These are phyloP conservation scores for Rhodofomes roseus DNA, from an alignment of 1,284 basidiomycete genomes.

Conservation along the genomic window DNA sequence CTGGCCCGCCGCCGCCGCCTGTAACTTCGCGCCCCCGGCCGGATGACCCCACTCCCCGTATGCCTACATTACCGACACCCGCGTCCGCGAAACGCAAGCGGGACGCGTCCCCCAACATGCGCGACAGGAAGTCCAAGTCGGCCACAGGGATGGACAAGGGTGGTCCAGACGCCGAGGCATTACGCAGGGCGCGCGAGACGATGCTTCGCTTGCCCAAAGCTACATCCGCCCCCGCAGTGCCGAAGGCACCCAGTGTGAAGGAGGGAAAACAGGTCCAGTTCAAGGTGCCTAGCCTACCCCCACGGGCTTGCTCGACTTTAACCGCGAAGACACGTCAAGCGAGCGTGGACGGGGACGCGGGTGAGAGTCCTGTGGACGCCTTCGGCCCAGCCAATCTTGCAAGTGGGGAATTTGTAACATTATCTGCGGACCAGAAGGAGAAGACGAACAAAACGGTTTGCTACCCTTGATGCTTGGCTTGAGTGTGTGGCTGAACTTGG, in stretches of 20 bases:
- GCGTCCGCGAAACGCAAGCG: constrained; percentile 23
- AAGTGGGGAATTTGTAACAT: background rate
- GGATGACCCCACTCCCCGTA: constrained; percentile 73
- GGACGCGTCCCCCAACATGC: constrained; percentile 16
- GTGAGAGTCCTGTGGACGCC: constrained; percentile 38
- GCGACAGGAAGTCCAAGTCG: constrained; percentile 21
- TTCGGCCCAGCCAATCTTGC: constrained; percentile 36
- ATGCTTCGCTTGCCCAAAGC: constrained; percentile 33
- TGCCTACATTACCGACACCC: constrained; percentile 39
- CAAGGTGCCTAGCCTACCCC: constrained; percentile 34
- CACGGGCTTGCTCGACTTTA: constrained; percentile 10
- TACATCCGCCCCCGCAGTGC: constrained; percentile 4
- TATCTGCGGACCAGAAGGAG: constrained; percentile 26
- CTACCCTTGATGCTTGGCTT: background rate
- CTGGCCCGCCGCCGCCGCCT: constrained; percentile 34
- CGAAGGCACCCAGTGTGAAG: constrained; percentile 13
- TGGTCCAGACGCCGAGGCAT: constrained; percentile 22
- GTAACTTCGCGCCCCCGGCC: constrained; percentile 54
- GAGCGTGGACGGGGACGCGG: background rate
- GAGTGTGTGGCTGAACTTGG: background rate
- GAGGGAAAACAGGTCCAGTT: constrained; percentile 26
- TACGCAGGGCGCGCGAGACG: constrained; percentile 31
- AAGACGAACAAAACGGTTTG: constrained; percentile 41
- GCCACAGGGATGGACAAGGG: constrained; percentile 20
- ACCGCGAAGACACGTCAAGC: constrained; percentile 9